Evolutionary conservation across 345 rosid species (phyloP).

Genomic region (Pugionium cornutum): DNA sequence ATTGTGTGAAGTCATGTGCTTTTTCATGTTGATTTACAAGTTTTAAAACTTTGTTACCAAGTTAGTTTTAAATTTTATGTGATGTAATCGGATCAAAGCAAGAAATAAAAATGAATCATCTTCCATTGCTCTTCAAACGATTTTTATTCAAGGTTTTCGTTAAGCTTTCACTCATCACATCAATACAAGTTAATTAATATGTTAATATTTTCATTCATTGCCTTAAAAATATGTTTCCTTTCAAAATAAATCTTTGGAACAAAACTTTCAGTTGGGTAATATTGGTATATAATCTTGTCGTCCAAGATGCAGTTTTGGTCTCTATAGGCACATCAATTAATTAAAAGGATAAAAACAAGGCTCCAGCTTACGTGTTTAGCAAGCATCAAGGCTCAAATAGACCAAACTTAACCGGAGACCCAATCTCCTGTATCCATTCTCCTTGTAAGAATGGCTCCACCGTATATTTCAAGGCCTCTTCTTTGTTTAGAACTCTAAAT

Average conservation of each 20-base stretch:
- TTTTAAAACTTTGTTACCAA: too few species aligned
- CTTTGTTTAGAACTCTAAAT: slow-evolving; percentile 45
- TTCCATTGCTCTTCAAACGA: too few species aligned
- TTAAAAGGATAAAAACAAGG: neutral
- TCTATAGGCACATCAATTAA: slow-evolving; percentile 7
- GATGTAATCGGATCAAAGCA: too few species aligned
- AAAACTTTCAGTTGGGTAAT: neutral
- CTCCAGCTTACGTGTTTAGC: slow-evolving; percentile 7
- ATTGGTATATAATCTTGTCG: slow-evolving; percentile 8
- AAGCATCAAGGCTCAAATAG: slow-evolving; percentile 38
- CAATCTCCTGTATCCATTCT: slow-evolving; percentile 50
- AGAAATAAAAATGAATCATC: too few species aligned
- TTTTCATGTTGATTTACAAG: too few species aligned
- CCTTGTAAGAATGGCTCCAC: slow-evolving; percentile 60
- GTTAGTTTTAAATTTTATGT: too few species aligned
- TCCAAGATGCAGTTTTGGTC: slow-evolving; percentile 4
- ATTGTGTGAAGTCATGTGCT: too few species aligned
- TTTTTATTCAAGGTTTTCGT: too few species aligned
- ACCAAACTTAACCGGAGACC: slow-evolving; percentile 51
- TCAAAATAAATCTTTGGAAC: slow-evolving; percentile 1
- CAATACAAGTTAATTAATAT: too few species aligned
- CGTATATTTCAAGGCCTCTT: slow-evolving; percentile 60
- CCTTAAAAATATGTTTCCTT: too few species aligned
- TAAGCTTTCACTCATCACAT: too few species aligned
- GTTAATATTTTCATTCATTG: too few species aligned